phyloP scores from a whole-genome alignment of 208 protist species.

The Kentomonas sorsogonicus region DNA sequence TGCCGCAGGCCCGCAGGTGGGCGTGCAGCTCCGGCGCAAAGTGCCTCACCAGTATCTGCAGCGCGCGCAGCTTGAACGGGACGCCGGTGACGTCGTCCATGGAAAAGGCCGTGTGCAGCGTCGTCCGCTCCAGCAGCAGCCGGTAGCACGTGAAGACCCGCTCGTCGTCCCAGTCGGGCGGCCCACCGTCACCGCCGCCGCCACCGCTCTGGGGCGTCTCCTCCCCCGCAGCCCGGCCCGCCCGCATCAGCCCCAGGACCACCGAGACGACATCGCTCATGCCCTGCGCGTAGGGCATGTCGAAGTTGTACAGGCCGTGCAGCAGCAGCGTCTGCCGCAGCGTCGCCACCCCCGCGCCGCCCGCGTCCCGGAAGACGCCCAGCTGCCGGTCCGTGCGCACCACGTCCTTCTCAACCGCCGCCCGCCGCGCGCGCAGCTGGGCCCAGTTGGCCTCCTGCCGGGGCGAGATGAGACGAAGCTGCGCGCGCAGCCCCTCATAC shows the following conservation, averaged over 20 bases:
- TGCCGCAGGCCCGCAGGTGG: constrained; percentile 32
- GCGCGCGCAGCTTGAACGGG: constrained; percentile 32
- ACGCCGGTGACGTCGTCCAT: constrained; percentile 48
- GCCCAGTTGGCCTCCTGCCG: constrained; percentile 65
- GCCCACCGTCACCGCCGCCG: constrained; percentile 25
- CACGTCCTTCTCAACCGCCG: constrained; percentile 85
- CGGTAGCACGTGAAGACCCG: no score
- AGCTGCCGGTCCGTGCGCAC: constrained; percentile 71
- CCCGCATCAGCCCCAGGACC: constrained; percentile 38
- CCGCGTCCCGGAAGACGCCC: constrained; percentile 36
- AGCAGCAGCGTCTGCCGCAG: constrained; percentile 75
- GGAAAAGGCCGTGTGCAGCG: constrained; percentile 44
- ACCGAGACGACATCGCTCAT: constrained; percentile 85
- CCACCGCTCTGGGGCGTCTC: not conserved
- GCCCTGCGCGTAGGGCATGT: constrained; percentile 88
- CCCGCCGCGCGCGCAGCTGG: constrained; percentile 43
- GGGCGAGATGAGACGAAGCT: constrained; percentile 71
- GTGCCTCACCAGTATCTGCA: constrained; percentile 42
- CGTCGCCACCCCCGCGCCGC: constrained; percentile 34
- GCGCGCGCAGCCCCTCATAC: constrained; percentile 29
- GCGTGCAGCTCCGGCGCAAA: constrained; percentile 57
- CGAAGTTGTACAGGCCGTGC: constrained; percentile 87
- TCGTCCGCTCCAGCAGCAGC: no score
- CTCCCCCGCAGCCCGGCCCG: constrained; percentile 17
- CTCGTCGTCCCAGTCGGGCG: no score